Percentiles rank a stretch among this genome's conserved stretches.
Evolutionary conservation across 2,329 filamentous ascomycete genomes (phyloP).

Genomic region (Alternaria sp.): DNA sequence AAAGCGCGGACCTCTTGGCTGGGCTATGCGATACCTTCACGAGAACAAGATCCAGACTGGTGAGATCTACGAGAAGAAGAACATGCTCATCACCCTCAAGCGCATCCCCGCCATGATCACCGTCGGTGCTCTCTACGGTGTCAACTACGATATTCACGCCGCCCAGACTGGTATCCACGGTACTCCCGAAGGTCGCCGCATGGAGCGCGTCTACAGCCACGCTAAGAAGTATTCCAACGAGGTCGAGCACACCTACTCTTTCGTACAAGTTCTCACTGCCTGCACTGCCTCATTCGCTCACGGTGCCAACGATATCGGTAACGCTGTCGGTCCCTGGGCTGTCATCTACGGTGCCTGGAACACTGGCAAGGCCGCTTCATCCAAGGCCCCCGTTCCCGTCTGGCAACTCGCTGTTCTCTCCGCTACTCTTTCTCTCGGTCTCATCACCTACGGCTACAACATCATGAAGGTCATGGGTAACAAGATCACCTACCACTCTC

Average conservation of each 20-base stretch:
- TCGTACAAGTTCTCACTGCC: conserved; percentile 61
- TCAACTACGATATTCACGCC: conserved; percentile 83
- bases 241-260: conserved; percentile 54
- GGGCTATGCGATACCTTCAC: conserved; percentile 81
- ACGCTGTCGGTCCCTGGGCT: conserved; percentile 50
- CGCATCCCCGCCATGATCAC: conserved; percentile 74
- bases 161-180: conserved; percentile 75
- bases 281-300: conserved; percentile 60
- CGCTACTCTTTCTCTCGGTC: conserved; percentile 67
- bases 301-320: conserved; percentile 72
- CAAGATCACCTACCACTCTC: conserved; percentile 4
- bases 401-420: conserved; percentile 80
- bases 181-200: conserved; percentile 76
- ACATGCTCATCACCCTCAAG: conserved; percentile 69
- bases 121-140: conserved; percentile 72
- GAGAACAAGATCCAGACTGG: conserved; percentile 77
- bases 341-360: conserved; percentile 50
- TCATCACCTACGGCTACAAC: conserved; percentile 81
- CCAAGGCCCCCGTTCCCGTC: conserved; percentile 72
- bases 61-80: conserved; percentile 76
- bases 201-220: conserved; percentile 70
- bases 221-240: conserved; percentile 50
- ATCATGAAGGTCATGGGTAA: conserved; percentile 87
- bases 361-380: conserved; percentile 68
- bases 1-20: conserved; percentile 74